Evolutionary conservation across 75 land plant species (phyloP), one percentile per base, ranked within the genome.

Genomic region (Pseudotsuga menziesii): DNA sequence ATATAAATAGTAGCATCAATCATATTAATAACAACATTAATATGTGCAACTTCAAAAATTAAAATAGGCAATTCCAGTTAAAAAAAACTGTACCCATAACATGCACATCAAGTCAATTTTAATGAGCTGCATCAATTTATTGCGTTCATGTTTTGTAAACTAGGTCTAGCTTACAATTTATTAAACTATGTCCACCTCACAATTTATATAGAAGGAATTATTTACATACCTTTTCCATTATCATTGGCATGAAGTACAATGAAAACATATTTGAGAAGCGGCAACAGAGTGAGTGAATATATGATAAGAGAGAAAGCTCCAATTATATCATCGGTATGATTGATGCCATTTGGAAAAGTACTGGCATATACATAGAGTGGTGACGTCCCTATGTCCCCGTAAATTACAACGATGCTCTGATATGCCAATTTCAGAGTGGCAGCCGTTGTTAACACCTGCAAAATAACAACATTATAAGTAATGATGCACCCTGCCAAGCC

Each of bases 361-460:
- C 90, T 89, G 5, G 80, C 13, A 26, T 81, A 94, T 4, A 91
- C 97, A 75, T 91, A 94, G 4, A 93, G 73, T 5, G 91, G 93
- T 3, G 95, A 91, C 0, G 95, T 93, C 23, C 93, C 93, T 11
- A 93, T 84, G 70, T 93, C 95, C 1, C 95, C 95, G 75, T 85
- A 93, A 59, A 91, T 91, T 3, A 93, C 67, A 26, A 91, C 93
- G 48, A 93, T 60, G 70, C 91, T 88, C 81, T 87, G 91, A 61
- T 84, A 93, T 1, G 95, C 95, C 20, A 92, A 75, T 7, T 39
- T 22, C 76, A 92, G n/a, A 2, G 79, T 79, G 69, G 78, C 61
- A 2, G 23, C 39, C 78, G 80, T 83, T 1, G 56, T 66, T 19
- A 58, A 61, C 59, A 35, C 26, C 77, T 70, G 60, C 17, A 25